phyloP scores from a whole-genome alignment of 2,329 filamentous ascomycete species.

The Dendrostoma leiphaemia region DNA sequence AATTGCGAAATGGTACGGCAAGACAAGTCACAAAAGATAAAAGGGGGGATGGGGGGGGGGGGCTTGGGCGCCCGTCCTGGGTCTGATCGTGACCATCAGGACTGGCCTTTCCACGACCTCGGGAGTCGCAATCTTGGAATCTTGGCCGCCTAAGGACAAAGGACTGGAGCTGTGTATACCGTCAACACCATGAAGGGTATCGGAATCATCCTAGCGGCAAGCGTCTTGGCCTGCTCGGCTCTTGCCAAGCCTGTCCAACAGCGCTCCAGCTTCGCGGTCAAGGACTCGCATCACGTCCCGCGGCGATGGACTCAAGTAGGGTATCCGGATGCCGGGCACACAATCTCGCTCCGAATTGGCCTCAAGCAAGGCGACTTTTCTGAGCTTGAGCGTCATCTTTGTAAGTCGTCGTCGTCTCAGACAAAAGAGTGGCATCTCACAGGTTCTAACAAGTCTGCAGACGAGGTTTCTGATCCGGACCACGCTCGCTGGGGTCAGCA shows the following conservation, averaged over 20 bases:
- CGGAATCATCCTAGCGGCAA: slow-evolving; percentile 7
- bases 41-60: no score
- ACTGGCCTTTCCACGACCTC: no score
- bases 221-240: slow-evolving; percentile 5
- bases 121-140: no score
- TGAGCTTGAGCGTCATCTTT: slow-evolving; percentile 53
- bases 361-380: slow-evolving; percentile 56
- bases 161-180: not conserved
- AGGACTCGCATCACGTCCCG: slow-evolving; percentile 54
- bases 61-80: no score
- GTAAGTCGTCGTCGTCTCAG: not conserved
- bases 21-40: no score
- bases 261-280: slow-evolving; percentile 34
- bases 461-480: slow-evolving; percentile 43
- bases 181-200: slow-evolving; percentile 9
- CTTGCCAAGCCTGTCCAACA: slow-evolving; percentile 13
- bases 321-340: slow-evolving; percentile 44
- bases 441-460: slow-evolving; percentile 19
- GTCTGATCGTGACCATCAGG: no score
- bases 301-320: slow-evolving; percentile 46
- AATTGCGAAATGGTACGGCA: no score
- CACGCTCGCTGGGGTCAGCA: slow-evolving; percentile 47
- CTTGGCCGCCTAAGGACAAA: not conserved
- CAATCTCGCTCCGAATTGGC: slow-evolving; percentile 55
- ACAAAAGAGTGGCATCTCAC: no score